Base-by-base conservation (phyloP, 2,329 filamentous ascomycete genomes). In the Colletotrichum simmondsii region DNA sequence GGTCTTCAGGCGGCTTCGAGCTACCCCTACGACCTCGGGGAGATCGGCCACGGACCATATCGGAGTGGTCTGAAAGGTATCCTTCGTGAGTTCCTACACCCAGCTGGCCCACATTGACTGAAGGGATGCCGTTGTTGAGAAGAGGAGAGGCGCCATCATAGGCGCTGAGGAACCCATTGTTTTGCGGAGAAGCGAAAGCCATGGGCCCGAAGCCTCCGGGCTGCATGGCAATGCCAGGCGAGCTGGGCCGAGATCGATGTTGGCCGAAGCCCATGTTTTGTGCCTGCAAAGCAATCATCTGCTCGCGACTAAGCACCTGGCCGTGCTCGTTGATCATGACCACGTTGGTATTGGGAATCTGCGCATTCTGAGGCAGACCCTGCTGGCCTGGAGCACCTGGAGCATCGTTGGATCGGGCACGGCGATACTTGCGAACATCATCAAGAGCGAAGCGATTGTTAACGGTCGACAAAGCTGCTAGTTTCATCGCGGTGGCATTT, bases 401-500 rank as follows among this genome's bases (percentile, higher is more conserved):
- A 28, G 92, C 93, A 79, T 98, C 96, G 77, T 95, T 95, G 61
- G 97, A 98, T 73, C 95, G 92, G 76, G 95, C 92, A 73, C 96
- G 94, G 75, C 97, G 94, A 83, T 97, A 98, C 85, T 98, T 98
- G 79, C 95, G 94, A 74, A 97, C 96, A 81, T 99, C 97, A 79
- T 99, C 97, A 72, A 99, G 88, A 65, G 97, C 95, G 79, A 99
- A 98, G 54, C 97, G 94, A 83, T 98, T 99, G 86, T 98, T 99
- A 62, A 99, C 97, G 3, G 97, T 99, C 5, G 96, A 98, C 58
- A 99, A 87, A 22, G 97, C 97, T 58, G 97, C 97, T 64, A 99
- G 90, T 83, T 99, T 99, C 97, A 99, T 99, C 26, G 97, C 97
- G 19, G 97, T 98, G 30, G 97, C 97, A 80, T 98, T 99, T 72